These are phyloP conservation scores for Conidiobolus incongruus DNA, from an alignment of 371 early-diverging fungal genomes.

Conservation along the genomic window DNA sequence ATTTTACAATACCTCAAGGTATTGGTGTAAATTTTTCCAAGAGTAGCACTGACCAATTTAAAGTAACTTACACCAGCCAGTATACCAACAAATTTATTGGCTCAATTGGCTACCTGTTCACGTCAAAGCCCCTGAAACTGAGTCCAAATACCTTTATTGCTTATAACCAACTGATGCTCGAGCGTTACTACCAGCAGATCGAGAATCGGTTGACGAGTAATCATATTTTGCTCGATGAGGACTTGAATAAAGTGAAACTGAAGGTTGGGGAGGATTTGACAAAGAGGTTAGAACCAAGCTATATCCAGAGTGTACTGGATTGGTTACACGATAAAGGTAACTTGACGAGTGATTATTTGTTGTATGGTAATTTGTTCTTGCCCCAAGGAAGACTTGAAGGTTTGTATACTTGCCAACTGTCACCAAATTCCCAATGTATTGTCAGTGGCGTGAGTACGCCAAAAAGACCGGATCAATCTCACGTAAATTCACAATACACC, in stretches of 20 bases:
- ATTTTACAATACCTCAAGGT: constrained; percentile 53
- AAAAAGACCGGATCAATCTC: constrained; percentile 17
- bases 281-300: too few relatives aligned
- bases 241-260: not conserved
- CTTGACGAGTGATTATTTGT: constrained; percentile 21
- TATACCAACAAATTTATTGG: constrained; percentile 39
- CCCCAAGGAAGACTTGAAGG: constrained; percentile 56
- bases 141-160: constrained; percentile 31
- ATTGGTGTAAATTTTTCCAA: constrained; percentile 46
- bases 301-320: not conserved
- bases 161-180: constrained; percentile 26
- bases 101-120: constrained; percentile 59
- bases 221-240: not conserved
- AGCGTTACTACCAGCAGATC: not conserved
- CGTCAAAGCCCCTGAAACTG: constrained; percentile 37
- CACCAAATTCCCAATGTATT: constrained; percentile 29
- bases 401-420: constrained; percentile 35
- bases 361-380: constrained; percentile 52
- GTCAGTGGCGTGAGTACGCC: constrained; percentile 46
- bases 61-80: constrained; percentile 38
- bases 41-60: constrained; percentile 44
- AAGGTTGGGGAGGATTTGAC: not conserved
- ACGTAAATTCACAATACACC: constrained; percentile 15
- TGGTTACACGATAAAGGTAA: not conserved
- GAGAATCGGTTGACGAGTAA: not conserved